A percentile compares a stretch with the other conserved stretches of the same genome.
Conservation (phyloP, 306 rosid genomes). For the Prinsepia uniflora region DNA sequence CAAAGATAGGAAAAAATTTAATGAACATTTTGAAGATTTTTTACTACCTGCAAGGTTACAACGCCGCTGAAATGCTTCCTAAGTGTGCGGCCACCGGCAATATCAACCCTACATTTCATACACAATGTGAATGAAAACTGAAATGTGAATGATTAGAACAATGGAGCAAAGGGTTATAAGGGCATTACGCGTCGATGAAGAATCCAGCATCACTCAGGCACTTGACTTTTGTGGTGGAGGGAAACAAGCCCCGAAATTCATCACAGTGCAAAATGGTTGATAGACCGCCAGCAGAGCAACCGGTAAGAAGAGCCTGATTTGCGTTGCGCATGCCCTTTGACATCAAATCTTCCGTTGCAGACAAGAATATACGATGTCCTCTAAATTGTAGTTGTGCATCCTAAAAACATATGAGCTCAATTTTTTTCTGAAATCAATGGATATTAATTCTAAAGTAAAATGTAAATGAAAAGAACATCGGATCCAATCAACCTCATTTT, state of each 20-base stretch:
- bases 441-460: background rate
- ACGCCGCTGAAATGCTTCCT: slow-evolving; percentile 63
- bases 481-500: no score
- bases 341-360: slow-evolving; percentile 71
- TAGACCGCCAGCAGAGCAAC: slow-evolving; percentile 86
- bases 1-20: no score
- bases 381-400: slow-evolving; percentile 61
- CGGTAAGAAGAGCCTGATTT: slow-evolving; percentile 76
- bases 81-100: slow-evolving; percentile 55
- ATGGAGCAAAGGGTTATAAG: slow-evolving; percentile 12
- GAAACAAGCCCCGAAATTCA: slow-evolving; percentile 54
- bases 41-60: slow-evolving; percentile 58
- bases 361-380: slow-evolving; percentile 74
- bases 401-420: slow-evolving; percentile 22
- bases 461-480: no score
- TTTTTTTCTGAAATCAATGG: background rate
- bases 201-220: slow-evolving; percentile 86
- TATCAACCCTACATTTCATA: slow-evolving; percentile 43
- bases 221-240: slow-evolving; percentile 56
- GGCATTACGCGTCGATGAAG: slow-evolving; percentile 57
- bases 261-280: slow-evolving; percentile 82
- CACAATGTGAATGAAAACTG: slow-evolving; percentile 1
- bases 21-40: no score
- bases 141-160: slow-evolving; percentile 6
- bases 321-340: slow-evolving; percentile 71